These are phyloP conservation scores for Ceraceosorus guamensis DNA, from an alignment of 1,284 basidiomycete species.

Conservation along the genomic window DNA sequence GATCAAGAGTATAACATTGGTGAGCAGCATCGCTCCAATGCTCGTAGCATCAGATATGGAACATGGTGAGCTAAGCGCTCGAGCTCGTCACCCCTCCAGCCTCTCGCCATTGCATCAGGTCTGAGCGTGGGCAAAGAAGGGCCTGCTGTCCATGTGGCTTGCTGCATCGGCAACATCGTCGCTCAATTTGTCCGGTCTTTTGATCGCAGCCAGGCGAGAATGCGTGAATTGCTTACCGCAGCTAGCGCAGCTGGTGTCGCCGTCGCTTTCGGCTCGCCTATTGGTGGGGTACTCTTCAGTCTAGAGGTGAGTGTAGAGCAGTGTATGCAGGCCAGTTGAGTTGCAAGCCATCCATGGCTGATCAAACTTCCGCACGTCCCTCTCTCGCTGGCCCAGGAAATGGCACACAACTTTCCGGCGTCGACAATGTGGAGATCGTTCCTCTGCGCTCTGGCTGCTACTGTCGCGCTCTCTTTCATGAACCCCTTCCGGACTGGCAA, in stretches of 20 bases:
- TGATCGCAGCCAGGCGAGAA: conserved; percentile 81
- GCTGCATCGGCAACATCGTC: conserved; percentile 81
- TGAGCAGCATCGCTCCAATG: background rate
- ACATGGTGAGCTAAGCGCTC: background rate
- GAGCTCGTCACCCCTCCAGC: conserved; percentile 54
- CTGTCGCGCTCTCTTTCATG: conserved; percentile 93
- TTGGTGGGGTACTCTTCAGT: conserved; percentile 89
- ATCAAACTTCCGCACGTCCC: background rate
- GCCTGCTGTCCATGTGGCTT: conserved; percentile 94
- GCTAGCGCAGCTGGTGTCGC: conserved; percentile 95
- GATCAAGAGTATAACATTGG: conserved; percentile 80
- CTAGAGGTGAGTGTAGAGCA: conserved; percentile 51
- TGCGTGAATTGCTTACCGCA: conserved; percentile 89
- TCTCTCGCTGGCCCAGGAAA: conserved; percentile 49
- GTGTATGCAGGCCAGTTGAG: too few species aligned
- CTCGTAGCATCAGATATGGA: background rate
- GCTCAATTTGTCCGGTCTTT: conserved; percentile 75
- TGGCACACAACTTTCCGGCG: conserved; percentile 93
- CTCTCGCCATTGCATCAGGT: conserved; percentile 92
- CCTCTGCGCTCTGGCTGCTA: conserved; percentile 91
- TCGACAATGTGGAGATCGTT: conserved; percentile 98
- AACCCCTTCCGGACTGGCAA: conserved; percentile 98
- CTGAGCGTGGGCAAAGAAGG: conserved; percentile 97
- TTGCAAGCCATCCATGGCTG: too few species aligned
- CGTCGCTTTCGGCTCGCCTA: conserved; percentile 93